phyloP scores from a whole-genome alignment of 2,329 filamentous ascomycete genomes.

The Sporothrix euskadiensis region DNA sequence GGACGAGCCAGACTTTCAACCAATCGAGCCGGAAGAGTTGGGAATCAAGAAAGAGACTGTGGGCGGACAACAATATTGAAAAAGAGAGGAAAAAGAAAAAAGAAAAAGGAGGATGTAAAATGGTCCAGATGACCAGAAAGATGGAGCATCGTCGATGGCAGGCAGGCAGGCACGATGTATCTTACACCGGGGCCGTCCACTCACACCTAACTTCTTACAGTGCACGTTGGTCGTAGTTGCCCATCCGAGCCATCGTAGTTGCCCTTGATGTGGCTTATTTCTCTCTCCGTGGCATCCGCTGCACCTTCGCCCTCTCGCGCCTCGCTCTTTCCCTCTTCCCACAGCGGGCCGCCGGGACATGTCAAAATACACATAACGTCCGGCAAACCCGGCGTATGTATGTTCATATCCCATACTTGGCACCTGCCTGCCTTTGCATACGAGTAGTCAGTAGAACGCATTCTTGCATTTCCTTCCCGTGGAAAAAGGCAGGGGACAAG shows the following conservation, averaged over 20 bases:
- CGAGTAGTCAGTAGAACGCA: background rate
- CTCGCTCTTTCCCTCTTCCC: background rate
- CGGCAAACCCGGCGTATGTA: conserved; percentile 3
- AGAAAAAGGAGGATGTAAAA: background rate
- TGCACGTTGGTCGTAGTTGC: background rate
- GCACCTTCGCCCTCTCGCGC: conserved; percentile 5
- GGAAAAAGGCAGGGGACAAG: background rate
- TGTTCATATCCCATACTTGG: background rate
- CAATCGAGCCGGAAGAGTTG: too few relatives aligned
- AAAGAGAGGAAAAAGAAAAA: background rate
- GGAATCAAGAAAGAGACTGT: background rate
- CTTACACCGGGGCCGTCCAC: background rate
- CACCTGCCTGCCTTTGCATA: too few relatives aligned
- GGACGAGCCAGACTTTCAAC: background rate
- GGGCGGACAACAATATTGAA: background rate
- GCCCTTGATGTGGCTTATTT: background rate
- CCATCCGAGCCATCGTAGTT: background rate
- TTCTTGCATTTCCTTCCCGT: background rate
- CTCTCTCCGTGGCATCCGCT: conserved; percentile 2
- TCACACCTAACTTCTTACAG: background rate
- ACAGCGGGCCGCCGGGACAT: background rate
- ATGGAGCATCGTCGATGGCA: background rate
- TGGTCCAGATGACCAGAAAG: background rate
- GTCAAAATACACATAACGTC: background rate
- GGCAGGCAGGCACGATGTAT: background rate